phyloP scores from a whole-genome alignment of 1,284 basidiomycete species.

The Clitocybe nebularis region DNA sequence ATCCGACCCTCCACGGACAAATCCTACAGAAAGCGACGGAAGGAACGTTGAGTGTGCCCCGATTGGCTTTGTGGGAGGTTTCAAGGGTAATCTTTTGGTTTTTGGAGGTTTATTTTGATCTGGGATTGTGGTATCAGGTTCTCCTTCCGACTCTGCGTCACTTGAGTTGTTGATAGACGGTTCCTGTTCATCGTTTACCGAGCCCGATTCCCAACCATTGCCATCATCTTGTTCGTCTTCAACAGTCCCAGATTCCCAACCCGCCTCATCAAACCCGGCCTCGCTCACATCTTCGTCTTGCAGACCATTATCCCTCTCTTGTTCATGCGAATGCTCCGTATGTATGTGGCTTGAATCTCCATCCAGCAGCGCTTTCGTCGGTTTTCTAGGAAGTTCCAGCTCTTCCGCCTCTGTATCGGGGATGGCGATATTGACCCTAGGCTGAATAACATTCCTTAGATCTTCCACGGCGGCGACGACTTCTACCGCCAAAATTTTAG shows the following conservation, averaged over 20 bases:
- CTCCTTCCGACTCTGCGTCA: conserved; percentile 23
- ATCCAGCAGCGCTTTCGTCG: conserved; percentile 17
- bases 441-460: conserved; percentile 42
- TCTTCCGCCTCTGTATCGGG: conserved; percentile 23
- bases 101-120: conserved; percentile 14
- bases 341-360: background rate
- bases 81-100: conserved; percentile 16
- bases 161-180: conserved; percentile 8
- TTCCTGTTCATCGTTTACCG: conserved; percentile 17
- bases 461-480: conserved; percentile 51
- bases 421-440: conserved; percentile 24
- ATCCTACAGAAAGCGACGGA: conserved; percentile 85
- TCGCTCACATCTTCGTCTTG: conserved; percentile 21
- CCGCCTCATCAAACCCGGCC: conserved; percentile 35
- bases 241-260: conserved; percentile 61
- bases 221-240: conserved; percentile 29
- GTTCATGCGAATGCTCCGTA: conserved; percentile 6
- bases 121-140: too few species aligned
- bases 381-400: conserved; percentile 20
- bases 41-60: conserved; percentile 69
- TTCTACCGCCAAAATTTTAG: conserved; percentile 67
- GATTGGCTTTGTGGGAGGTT: conserved; percentile 18
- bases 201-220: conserved; percentile 41
- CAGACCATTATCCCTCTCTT: conserved; percentile 6
- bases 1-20: conserved; percentile 73